Conservation (phyloP, 257 asterid species). For the Vinca minor region DNA sequence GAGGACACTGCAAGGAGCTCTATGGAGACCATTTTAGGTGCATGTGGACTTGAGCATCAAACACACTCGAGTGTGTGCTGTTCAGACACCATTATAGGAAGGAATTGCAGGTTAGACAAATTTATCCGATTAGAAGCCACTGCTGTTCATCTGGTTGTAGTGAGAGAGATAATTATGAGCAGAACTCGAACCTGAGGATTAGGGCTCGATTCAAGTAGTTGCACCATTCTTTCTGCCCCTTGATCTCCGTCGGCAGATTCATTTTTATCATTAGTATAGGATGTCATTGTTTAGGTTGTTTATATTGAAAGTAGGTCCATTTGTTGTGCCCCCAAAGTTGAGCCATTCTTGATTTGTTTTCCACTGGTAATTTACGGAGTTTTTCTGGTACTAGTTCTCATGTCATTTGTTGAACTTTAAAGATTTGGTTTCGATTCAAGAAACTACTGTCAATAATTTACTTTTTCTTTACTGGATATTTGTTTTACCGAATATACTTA, state of each 20-base stretch:
- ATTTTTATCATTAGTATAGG: neutral
- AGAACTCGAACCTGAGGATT: constrained; percentile 17
- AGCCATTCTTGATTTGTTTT: too few relatives aligned
- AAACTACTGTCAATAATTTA: too few relatives aligned
- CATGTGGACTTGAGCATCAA: constrained; percentile 35
- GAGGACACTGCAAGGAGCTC: constrained; percentile 50
- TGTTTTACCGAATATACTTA: too few relatives aligned
- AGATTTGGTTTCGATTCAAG: too few relatives aligned
- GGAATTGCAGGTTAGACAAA: constrained; percentile 27
- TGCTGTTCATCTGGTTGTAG: constrained; percentile 35
- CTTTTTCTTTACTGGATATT: too few relatives aligned
- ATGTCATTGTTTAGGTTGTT: constrained; percentile 1
- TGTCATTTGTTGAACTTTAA: too few relatives aligned
- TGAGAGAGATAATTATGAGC: constrained; percentile 20
- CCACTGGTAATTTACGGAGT: too few relatives aligned
- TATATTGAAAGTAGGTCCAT: neutral
- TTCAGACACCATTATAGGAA: constrained; percentile 21
- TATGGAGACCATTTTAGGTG: constrained; percentile 59
- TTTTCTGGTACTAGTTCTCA: neutral
- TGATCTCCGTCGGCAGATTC: constrained; percentile 12
- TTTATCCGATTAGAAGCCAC: constrained; percentile 17
- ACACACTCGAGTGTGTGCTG: constrained; percentile 23
- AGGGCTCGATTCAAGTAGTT: constrained; percentile 15
- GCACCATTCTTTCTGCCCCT: constrained; percentile 22
- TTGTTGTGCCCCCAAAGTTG: too few relatives aligned